Conservation (phyloP, 2,329 filamentous ascomycete genomes). For the Rhinocladiella mackenziei region DNA sequence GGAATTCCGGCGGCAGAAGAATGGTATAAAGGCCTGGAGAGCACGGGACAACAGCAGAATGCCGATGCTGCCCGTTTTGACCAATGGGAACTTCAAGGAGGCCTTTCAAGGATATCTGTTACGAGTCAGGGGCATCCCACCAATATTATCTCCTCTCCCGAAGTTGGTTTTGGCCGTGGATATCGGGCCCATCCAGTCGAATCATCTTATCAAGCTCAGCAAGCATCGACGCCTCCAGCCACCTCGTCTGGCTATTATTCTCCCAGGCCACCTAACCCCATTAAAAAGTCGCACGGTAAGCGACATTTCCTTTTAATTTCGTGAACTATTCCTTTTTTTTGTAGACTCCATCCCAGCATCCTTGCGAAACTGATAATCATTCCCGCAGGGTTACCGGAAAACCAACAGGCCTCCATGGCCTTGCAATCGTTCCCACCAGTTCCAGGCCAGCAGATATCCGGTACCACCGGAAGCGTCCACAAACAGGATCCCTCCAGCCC, state of each 20-base stretch:
- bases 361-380: not conserved
- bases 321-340: not conserved
- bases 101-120: constrained; percentile 24
- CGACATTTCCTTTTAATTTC: not conserved
- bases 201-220: not conserved
- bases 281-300: constrained; percentile 1
- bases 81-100: constrained; percentile 59
- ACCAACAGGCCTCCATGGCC: not conserved
- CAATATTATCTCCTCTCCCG: not conserved
- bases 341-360: not conserved
- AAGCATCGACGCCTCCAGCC: not conserved
- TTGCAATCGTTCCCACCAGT: not conserved
- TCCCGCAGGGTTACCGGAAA: not conserved
- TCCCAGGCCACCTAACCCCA: not conserved
- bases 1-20: constrained; percentile 68
- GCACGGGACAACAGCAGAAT: constrained; percentile 57
- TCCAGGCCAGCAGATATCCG: not conserved
- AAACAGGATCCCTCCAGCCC: not conserved
- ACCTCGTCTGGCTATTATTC: not conserved
- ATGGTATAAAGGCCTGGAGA: constrained; percentile 72
- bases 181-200: not conserved
- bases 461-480: not conserved
- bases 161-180: not conserved
- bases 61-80: constrained; percentile 68
- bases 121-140: not conserved